Evolutionary conservation across 345 rosid genomes (phyloP).

Genomic region (Aegle marmelos): DNA sequence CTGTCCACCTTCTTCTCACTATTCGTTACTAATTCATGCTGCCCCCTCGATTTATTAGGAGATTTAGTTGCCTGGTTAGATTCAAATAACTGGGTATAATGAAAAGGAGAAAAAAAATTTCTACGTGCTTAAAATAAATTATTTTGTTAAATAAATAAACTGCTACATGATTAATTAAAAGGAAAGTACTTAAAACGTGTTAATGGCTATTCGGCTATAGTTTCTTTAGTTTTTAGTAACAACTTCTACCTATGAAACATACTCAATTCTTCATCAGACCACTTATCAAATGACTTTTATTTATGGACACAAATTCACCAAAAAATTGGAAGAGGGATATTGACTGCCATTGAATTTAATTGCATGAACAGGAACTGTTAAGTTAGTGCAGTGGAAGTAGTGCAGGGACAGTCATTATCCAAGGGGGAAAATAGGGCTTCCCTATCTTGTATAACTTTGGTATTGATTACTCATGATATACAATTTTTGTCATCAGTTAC

Average conservation of each 20-base stretch:
- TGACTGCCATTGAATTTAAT: neutral
- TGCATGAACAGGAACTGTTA: neutral
- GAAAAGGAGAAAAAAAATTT: neutral
- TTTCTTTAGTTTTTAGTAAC: too few species aligned
- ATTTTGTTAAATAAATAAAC: neutral
- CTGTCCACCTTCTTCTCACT: neutral
- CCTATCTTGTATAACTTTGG: neutral
- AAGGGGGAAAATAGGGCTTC: neutral
- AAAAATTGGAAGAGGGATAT: neutral
- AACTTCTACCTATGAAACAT: too few species aligned
- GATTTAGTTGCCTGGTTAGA: neutral
- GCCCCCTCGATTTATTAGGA: neutral
- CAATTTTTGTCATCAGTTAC: slow-evolving; percentile 5
- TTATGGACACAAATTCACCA: too few species aligned
- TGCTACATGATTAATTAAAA: neutral
- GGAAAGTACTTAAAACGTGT: neutral
- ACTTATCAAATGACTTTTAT: too few species aligned
- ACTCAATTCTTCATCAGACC: too few species aligned
- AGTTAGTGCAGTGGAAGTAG: too few species aligned
- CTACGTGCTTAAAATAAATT: neutral
- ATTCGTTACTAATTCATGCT: neutral
- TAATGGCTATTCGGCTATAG: too few species aligned
- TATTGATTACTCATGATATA: slow-evolving; percentile 13
- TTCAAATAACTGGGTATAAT: neutral
- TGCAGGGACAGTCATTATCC: neutral